Evolutionary conservation across 208 protist species (phyloP), one percentile per base, ranked within the genome.

Genomic region (Trypanosomatidae sp.): DNA sequence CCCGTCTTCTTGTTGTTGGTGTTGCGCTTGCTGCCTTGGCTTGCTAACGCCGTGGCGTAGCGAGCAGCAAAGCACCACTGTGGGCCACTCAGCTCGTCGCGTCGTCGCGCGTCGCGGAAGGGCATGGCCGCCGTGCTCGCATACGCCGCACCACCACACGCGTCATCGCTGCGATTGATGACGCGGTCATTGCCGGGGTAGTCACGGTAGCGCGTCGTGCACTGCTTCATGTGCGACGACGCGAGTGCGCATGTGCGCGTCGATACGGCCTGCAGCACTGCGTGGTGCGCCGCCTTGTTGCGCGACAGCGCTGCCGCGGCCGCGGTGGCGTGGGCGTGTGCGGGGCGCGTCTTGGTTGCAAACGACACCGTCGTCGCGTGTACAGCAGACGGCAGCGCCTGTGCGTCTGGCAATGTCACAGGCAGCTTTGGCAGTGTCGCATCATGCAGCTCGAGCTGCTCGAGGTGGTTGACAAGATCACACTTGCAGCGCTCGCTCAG

Each of bases 61-160:
- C 77, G 76, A 46, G 79, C 59, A n/a, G 83, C 77, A 53, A 93
- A 93, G 47, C 87, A 76, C 32, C 68, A 61, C 35, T 93, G 79
- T n/a, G 63, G 53, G 15, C 67, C 66, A 2, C 45, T 73, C 16
- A 93, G 53, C 18, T 66, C 59, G 19, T 44, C 43, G 43, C 66
- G 69, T 28, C 56, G 54, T 35, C 84, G 72, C 0, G 56, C 43
- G 3, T 71, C 61, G 16, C 66, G 66, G 42, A 88, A 92, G 0
- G 71, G 71, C 21, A 87, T 71, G 32, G n/a, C 18, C 10, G 20
- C 16, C 20, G 6, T 24, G 39, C 57, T 35, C 11, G 30, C 30
- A 43, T 7, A 48, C 50, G 6, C 53, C 57, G 16, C 32, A 48
- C 27, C 55, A 32, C 21, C 44, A 57, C 21, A 15, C 37, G 35